A percentile compares a stretch with the other conserved stretches of the same genome.
Conservation (phyloP, 805 yeast species). For the Metschnikowia drakensbergensis region DNA sequence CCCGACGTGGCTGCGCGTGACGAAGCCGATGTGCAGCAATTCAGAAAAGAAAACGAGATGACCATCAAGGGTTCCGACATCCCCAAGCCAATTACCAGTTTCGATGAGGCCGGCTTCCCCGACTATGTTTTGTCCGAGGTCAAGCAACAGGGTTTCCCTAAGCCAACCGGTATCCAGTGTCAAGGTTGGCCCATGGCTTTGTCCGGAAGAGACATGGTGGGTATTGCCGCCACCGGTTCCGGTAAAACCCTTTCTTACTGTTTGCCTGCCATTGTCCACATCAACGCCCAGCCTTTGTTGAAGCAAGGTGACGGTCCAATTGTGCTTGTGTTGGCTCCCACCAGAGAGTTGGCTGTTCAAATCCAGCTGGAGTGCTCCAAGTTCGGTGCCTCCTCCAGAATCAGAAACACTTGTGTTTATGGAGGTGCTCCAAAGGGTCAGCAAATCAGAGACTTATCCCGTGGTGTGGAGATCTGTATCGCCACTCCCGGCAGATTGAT, state of each 20-base stretch:
- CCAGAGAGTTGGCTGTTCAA: constrained; percentile 98
- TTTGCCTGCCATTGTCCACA: constrained; percentile 95
- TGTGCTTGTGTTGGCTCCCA: constrained; percentile 93
- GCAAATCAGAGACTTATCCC: constrained; percentile 91
- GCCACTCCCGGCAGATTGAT: constrained; percentile 99
- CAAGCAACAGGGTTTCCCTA: constrained; percentile 85
- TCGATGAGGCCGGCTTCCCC: constrained; percentile 98
- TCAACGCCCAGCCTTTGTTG: constrained; percentile 94
- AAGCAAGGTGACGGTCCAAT: constrained; percentile 96
- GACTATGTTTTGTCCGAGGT: constrained; percentile 87
- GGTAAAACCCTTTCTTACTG: constrained; percentile 98
- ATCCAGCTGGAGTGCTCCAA: constrained; percentile 94
- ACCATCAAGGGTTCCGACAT: constrained; percentile 75
- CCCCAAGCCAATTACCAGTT: constrained; percentile 88
- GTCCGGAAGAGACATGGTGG: constrained; percentile 98
- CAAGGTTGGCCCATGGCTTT: constrained; percentile 99
- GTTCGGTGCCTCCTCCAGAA: constrained; percentile 87
- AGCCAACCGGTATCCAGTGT: constrained; percentile 95
- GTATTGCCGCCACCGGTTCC: constrained; percentile 98
- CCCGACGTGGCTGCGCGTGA: constrained; percentile 72
- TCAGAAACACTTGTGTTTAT: constrained; percentile 94
- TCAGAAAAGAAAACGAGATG: constrained; percentile 86
- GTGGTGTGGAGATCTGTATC: constrained; percentile 94
- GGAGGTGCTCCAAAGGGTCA: constrained; percentile 99
- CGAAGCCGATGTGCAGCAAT: constrained; percentile 65